These are phyloP conservation scores for Saturnispora zaruensis DNA, from an alignment of 805 yeast species.

Conservation along the genomic window DNA sequence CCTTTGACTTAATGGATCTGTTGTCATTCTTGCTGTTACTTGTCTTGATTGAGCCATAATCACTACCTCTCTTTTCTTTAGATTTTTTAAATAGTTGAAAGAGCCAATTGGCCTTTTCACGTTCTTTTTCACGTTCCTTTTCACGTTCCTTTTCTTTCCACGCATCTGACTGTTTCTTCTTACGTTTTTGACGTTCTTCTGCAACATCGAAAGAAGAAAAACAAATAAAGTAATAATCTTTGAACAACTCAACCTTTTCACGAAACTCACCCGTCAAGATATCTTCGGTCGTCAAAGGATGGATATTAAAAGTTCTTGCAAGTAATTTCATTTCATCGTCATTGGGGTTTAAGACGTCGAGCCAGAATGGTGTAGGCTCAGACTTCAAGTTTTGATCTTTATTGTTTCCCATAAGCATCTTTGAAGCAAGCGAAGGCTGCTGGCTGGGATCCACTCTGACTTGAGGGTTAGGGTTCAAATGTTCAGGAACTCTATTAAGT, in stretches of 20 bases:
- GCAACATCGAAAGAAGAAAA: constrained; percentile 78
- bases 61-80: background rate
- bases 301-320: constrained; percentile 86
- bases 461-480: background rate
- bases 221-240: constrained; percentile 85
- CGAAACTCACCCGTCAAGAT: constrained; percentile 88
- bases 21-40: background rate
- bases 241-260: constrained; percentile 89
- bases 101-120: constrained; percentile 8
- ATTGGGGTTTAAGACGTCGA: constrained; percentile 85
- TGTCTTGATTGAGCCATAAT: constrained; percentile 2
- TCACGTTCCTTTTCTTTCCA: constrained; percentile 14
- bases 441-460: background rate
- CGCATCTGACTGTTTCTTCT: constrained; percentile 21
- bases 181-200: constrained; percentile 49
- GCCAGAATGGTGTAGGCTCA: constrained; percentile 66
- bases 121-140: constrained; percentile 14
- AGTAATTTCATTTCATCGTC: constrained; percentile 94
- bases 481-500: background rate
- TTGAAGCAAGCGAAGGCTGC: background rate
- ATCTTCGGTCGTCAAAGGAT: constrained; percentile 94
- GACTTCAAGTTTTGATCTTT: constrained; percentile 1
- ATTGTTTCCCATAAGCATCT: background rate
- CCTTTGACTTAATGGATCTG: background rate
- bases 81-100: constrained; percentile 11